Conservation (phyloP, 805 yeast genomes). For the Wickerhamiella alocasiicola region DNA sequence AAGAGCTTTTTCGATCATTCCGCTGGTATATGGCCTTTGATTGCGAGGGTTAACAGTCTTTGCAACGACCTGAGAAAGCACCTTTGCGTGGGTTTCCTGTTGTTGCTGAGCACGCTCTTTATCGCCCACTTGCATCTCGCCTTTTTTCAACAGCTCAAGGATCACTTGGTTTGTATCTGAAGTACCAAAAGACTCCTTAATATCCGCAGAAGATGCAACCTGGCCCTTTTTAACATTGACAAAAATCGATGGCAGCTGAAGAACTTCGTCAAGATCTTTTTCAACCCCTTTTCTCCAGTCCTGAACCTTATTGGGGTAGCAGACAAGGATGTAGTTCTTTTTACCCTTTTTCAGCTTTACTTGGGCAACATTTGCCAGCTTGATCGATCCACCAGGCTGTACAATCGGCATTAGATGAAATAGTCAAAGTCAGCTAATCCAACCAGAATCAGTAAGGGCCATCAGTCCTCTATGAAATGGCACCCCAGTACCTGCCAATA, state of each 20-base stretch:
- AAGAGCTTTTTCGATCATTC: constrained; percentile 83
- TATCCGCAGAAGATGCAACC: constrained; percentile 78
- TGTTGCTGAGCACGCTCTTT: constrained; percentile 75
- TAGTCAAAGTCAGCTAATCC: too few relatives aligned
- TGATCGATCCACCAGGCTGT: constrained; percentile 83
- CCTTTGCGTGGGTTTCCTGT: constrained; percentile 66
- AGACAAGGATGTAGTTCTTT: constrained; percentile 86
- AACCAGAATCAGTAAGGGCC: background rate
- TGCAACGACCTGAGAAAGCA: constrained; percentile 69
- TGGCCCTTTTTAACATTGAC: constrained; percentile 87
- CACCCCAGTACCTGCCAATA: background rate
- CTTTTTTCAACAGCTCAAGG: constrained; percentile 70
- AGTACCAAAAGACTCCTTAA: constrained; percentile 59
- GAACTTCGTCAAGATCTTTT: constrained; percentile 87
- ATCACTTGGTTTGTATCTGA: constrained; percentile 65
- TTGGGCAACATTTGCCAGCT: constrained; percentile 84
- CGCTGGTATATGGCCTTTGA: constrained; percentile 84
- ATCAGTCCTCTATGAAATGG: background rate
- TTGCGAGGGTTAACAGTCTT: constrained; percentile 86
- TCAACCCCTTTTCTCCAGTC: constrained; percentile 85
- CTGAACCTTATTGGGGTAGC: constrained; percentile 93
- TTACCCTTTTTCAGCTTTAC: constrained; percentile 82
- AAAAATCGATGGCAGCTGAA: constrained; percentile 93
- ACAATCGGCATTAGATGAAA: constrained; percentile 36
- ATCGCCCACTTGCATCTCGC: constrained; percentile 89